Percentiles rank a stretch among this genome's conserved stretches.
These are phyloP conservation scores for Nemania serpens DNA, from an alignment of 2,329 filamentous ascomycete species.

Conservation along the genomic window DNA sequence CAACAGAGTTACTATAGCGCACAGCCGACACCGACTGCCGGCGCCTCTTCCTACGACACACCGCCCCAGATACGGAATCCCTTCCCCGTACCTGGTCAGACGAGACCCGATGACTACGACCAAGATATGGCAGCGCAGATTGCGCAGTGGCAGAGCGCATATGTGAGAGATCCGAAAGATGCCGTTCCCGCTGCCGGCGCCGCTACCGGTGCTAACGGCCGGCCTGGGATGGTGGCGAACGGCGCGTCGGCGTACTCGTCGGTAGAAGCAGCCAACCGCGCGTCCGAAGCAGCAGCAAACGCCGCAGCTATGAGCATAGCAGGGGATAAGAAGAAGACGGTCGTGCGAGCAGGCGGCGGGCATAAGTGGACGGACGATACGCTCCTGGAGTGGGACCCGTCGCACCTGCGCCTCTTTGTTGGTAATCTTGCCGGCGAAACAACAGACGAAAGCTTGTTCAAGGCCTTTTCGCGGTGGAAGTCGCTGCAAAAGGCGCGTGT, in stretches of 20 bases:
- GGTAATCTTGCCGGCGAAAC: slow-evolving; percentile 97
- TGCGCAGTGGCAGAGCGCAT: slow-evolving; percentile 93
- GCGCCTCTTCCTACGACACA: slow-evolving; percentile 52
- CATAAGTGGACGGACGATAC: slow-evolving; percentile 90
- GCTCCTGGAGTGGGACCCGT: slow-evolving; percentile 93
- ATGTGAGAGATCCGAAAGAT: slow-evolving; percentile 60
- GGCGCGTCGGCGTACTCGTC: slow-evolving; percentile 46
- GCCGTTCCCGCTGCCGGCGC: slow-evolving; percentile 51
- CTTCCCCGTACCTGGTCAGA: slow-evolving; percentile 68
- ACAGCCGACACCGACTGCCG: slow-evolving; percentile 33
- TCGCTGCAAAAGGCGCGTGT: slow-evolving; percentile 93
- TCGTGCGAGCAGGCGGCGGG: slow-evolving; percentile 84
- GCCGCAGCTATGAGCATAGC: slow-evolving; percentile 48
- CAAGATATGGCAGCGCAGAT: slow-evolving; percentile 89
- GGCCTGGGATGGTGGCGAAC: slow-evolving; percentile 35
- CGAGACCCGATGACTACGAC: slow-evolving; percentile 57
- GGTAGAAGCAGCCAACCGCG: slow-evolving; percentile 38
- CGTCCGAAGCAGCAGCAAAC: slow-evolving; percentile 45
- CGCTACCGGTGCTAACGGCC: slow-evolving; percentile 29
- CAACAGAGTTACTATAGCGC: slow-evolving; percentile 44
- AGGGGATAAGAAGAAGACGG: slow-evolving; percentile 76
- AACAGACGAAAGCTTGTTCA: slow-evolving; percentile 91
- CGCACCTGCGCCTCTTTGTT: slow-evolving; percentile 92
- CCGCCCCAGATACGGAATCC: slow-evolving; percentile 79
- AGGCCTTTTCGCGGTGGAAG: slow-evolving; percentile 87